A percentile compares a stretch with the other conserved stretches of the same genome.
phyloP scores from a whole-genome alignment of 805 yeast genomes.

The Metschnikowia bowlesiae region DNA sequence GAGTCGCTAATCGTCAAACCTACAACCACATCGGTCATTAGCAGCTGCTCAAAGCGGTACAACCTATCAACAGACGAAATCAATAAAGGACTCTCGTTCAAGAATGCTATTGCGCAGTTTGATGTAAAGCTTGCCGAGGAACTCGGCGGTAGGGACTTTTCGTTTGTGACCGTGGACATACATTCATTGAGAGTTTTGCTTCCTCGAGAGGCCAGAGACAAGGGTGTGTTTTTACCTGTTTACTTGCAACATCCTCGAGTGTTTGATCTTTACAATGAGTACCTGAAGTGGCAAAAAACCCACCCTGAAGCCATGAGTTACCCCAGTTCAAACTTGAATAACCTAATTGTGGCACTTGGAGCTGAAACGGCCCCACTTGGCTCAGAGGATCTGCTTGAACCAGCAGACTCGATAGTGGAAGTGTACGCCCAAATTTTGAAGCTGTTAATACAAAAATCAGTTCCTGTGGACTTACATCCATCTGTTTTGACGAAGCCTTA shows the following conservation, averaged over 20 bases:
- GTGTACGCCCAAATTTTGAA: constrained; percentile 43
- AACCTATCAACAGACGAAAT: constrained; percentile 60
- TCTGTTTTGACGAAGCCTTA: constrained; percentile 66
- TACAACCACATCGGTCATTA: constrained; percentile 60
- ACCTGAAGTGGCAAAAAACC: constrained; percentile 58
- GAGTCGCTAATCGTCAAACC: constrained; percentile 56
- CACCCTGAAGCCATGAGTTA: constrained; percentile 49
- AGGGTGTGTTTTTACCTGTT: constrained; percentile 64
- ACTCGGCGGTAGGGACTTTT: constrained; percentile 47
- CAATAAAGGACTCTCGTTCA: constrained; percentile 52
- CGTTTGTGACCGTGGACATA: constrained; percentile 61
- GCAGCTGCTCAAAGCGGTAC: constrained; percentile 48
- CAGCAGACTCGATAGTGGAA: constrained; percentile 30
- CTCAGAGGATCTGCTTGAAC: constrained; percentile 35
- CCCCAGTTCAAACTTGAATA: constrained; percentile 31
- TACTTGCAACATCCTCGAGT: constrained; percentile 72
- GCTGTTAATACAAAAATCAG: constrained; percentile 44
- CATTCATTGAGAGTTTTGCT: constrained; percentile 75
- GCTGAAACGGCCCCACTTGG: constrained; percentile 33
- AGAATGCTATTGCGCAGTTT: constrained; percentile 56
- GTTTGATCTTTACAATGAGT: constrained; percentile 75
- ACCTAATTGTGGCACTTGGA: constrained; percentile 46
- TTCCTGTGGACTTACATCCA: constrained; percentile 48
- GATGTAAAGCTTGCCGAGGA: constrained; percentile 47
- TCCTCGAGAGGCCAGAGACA: constrained; percentile 77